A percentile compares a stretch with the other conserved stretches of the same genome.
These are phyloP conservation scores for Russula compacta DNA, from an alignment of 768 basidiomycete species.

Conservation along the genomic window DNA sequence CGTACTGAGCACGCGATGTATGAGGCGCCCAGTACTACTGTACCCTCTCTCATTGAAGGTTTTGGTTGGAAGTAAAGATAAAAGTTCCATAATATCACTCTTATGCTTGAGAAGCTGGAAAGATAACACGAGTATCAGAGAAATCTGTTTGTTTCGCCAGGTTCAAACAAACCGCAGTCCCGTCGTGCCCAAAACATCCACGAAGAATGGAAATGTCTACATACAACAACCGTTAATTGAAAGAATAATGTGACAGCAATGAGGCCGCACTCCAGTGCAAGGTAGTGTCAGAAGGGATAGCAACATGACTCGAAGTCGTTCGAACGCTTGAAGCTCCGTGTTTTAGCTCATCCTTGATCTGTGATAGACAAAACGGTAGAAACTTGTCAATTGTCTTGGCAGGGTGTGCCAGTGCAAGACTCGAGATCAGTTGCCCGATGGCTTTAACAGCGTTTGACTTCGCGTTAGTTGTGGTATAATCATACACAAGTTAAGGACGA, in stretches of 20 bases:
- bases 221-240: neutral
- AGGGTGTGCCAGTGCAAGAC: constrained; percentile 71
- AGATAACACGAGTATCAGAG: neutral
- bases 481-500: constrained; percentile 77
- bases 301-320: constrained; percentile 65
- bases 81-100: constrained; percentile 49
- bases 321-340: constrained; percentile 84
- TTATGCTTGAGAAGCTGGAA: constrained; percentile 61
- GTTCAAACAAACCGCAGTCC: constrained; percentile 41
- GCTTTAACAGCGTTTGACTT: constrained; percentile 88
- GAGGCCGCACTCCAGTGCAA: constrained; percentile 80
- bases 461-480: constrained; percentile 83
- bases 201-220: constrained; percentile 74
- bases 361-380: constrained; percentile 62
- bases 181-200: constrained; percentile 73
- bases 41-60: constrained; percentile 88
- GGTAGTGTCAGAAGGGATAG: constrained; percentile 77
- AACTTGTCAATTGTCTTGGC: constrained; percentile 72
- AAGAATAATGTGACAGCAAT: constrained; percentile 21
- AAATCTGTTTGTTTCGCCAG: neutral
- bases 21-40: constrained; percentile 64
- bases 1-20: constrained; percentile 67
- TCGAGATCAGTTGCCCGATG: constrained; percentile 80
- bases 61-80: constrained; percentile 62
- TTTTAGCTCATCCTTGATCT: constrained; percentile 78